Percentiles rank a stretch among this genome's conserved stretches.
Evolutionary conservation across 1,284 basidiomycete genomes (phyloP).

Genomic region (Wallemia hederae): DNA sequence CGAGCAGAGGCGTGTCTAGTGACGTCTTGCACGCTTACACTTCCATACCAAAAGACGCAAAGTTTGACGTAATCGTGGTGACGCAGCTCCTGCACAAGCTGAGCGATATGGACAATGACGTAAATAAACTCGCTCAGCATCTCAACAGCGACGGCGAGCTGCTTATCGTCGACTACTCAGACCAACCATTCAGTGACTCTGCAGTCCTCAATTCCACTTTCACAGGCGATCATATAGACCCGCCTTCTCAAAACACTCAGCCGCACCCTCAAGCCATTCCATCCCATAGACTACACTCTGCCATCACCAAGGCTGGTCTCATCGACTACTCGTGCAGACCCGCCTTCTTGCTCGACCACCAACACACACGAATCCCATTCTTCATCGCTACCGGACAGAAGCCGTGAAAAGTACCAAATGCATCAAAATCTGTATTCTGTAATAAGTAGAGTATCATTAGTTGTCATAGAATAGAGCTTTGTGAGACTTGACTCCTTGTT

Average conservation of each 20-base stretch:
- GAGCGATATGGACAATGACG: constrained; percentile 22
- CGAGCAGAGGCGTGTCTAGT: constrained; percentile 29
- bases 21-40: constrained; percentile 21
- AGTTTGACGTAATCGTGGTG: constrained; percentile 33
- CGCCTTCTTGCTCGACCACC: constrained; percentile 13
- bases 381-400: constrained; percentile 27
- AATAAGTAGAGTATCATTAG: too few species aligned
- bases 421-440: too few species aligned
- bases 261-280: constrained; percentile 25
- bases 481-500: too few species aligned
- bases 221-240: constrained; percentile 8
- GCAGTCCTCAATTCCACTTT: constrained; percentile 5
- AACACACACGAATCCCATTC: constrained; percentile 17
- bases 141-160: constrained; percentile 28
- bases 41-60: constrained; percentile 22
- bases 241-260: constrained; percentile 20
- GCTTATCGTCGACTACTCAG: constrained; percentile 27
- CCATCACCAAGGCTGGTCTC: constrained; percentile 25
- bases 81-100: constrained; percentile 38
- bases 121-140: constrained; percentile 24
- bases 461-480: too few species aligned
- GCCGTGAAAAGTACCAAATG: background rate
- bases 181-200: constrained; percentile 7
- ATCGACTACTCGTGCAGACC: constrained; percentile 17
- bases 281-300: constrained; percentile 20